A percentile compares a stretch with the other conserved stretches of the same genome.
phyloP scores from a whole-genome alignment of 768 basidiomycete species.

The Lactifluus subvellereus region DNA sequence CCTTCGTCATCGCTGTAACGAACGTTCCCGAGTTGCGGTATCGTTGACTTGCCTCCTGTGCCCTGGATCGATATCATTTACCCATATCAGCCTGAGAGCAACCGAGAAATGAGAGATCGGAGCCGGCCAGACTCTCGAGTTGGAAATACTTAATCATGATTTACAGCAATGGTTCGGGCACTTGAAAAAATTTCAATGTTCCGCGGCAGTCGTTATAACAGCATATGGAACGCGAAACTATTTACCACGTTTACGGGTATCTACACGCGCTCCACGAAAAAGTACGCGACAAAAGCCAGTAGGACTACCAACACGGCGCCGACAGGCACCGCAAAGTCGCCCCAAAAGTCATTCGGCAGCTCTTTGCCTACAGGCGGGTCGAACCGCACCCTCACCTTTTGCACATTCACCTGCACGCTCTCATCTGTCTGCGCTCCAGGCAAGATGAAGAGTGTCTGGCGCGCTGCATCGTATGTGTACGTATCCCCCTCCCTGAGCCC shows the following conservation, averaged over 20 bases:
- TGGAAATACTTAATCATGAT: no score
- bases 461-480: slow-evolving; percentile 53
- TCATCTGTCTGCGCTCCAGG: slow-evolving; percentile 33
- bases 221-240: neutral
- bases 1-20: no score
- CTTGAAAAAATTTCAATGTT: no score
- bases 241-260: no score
- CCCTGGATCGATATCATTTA: no score
- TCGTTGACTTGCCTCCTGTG: no score
- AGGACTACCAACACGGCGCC: slow-evolving; percentile 32
- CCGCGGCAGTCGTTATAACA: neutral
- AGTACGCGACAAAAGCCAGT: slow-evolving; percentile 30
- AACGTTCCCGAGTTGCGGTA: no score
- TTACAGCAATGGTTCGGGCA: no score
- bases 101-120: no score
- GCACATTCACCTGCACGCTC: slow-evolving; percentile 29
- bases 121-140: no score
- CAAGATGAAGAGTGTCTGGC: slow-evolving; percentile 73
- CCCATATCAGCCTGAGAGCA: no score
- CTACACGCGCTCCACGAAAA: neutral
- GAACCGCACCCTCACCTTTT: slow-evolving; percentile 50
- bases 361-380: slow-evolving; percentile 51
- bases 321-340: slow-evolving; percentile 43
- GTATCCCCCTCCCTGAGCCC: slow-evolving; percentile 48
- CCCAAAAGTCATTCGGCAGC: slow-evolving; percentile 57